These are phyloP conservation scores for Cercospora sp. DNA, from an alignment of 2,329 filamentous ascomycete species.

Conservation along the genomic window DNA sequence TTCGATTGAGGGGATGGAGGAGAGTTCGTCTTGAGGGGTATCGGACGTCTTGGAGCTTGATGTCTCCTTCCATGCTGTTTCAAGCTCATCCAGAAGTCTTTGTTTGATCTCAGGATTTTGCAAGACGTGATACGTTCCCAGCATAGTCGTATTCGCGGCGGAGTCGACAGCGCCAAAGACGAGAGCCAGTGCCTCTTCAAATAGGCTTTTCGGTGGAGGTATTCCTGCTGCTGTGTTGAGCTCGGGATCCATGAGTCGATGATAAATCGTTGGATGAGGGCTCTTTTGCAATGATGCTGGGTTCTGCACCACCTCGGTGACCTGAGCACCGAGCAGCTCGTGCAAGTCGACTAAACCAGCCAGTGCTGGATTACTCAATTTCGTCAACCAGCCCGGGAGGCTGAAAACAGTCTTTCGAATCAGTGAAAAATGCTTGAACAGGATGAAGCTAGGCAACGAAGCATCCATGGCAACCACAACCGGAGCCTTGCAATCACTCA, in stretches of 20 bases:
- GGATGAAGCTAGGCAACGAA: conserved; percentile 37
- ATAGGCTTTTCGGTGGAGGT: conserved; percentile 40
- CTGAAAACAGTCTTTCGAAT: conserved; percentile 42
- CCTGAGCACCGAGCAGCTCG: conserved; percentile 38
- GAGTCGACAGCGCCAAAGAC: conserved; percentile 52
- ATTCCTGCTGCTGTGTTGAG: conserved; percentile 38
- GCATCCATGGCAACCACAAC: conserved; percentile 47
- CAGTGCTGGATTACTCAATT: conserved; percentile 40
- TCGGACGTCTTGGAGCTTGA: neutral
- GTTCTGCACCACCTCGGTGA: conserved; percentile 36
- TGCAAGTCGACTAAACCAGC: conserved; percentile 44
- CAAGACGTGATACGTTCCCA: conserved; percentile 46
- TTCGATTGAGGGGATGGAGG: conserved; percentile 14
- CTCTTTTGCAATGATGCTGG: conserved; percentile 37
- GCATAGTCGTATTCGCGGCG: conserved; percentile 44
- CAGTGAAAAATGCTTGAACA: conserved; percentile 45
- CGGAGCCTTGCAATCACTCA: conserved; percentile 34
- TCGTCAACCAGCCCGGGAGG: conserved; percentile 42
- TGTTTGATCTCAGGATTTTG: conserved; percentile 37
- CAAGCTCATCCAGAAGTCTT: conserved; percentile 44
- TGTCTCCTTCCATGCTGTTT: neutral
- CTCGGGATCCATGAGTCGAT: conserved; percentile 39
- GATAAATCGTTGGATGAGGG: conserved; percentile 43
- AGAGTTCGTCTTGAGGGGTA: neutral
- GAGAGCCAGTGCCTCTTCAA: conserved; percentile 49